Evolutionary conservation across 371 early-diverging fungal species (phyloP).

Genomic region (Haplosporangium sp.): DNA sequence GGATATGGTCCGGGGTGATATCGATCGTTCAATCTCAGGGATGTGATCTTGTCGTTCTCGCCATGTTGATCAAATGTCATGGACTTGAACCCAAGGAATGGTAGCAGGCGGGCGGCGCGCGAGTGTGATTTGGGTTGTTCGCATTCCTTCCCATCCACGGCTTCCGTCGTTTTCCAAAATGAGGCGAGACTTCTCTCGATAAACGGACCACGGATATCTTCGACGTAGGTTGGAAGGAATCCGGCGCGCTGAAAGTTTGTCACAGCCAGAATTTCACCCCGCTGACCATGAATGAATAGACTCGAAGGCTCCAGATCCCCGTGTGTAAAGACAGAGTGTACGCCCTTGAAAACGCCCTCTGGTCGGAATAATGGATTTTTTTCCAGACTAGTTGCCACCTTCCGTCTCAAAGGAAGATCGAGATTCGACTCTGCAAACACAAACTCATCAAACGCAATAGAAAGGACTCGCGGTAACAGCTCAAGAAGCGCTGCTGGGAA

Average conservation of each 20-base stretch:
- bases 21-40: too few relatives aligned
- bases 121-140: not conserved
- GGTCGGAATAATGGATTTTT: not conserved
- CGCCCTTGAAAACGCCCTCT: conserved; percentile 2
- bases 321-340: conserved; percentile 26
- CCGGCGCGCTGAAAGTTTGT: conserved; percentile 32
- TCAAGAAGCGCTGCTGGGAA: conserved; percentile 19
- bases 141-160: not conserved
- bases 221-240: conserved; percentile 31
- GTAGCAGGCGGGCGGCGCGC: not conserved
- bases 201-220: conserved; percentile 14
- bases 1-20: conserved; percentile 16
- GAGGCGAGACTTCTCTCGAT: conserved; percentile 5
- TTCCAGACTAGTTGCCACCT: not conserved
- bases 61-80: too few relatives aligned
- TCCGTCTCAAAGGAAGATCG: not conserved
- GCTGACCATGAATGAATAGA: conserved; percentile 7
- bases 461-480: conserved; percentile 16
- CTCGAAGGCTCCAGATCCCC: conserved; percentile 12
- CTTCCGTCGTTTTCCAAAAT: conserved; percentile 17
- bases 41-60: too few relatives aligned
- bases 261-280: conserved; percentile 13
- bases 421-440: conserved; percentile 9
- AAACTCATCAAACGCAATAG: conserved; percentile 10
- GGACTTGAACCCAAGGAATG: too few relatives aligned